phyloP scores from a whole-genome alignment of 768 basidiomycete species.

The Bullera alba region DNA sequence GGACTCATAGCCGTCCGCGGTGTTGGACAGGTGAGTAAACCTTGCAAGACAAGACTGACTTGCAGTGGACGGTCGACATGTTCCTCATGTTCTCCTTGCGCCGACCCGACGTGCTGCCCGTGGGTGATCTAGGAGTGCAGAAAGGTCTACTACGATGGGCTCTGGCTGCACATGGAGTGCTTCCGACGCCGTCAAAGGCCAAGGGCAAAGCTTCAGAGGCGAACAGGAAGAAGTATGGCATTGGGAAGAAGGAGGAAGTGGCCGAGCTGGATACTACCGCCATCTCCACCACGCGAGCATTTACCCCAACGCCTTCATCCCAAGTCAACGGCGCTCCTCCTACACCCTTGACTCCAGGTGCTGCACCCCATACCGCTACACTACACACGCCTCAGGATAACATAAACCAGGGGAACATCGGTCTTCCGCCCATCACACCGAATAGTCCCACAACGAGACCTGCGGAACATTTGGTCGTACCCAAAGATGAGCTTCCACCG shows the following conservation, averaged over 20 bases:
- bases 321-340: neutral
- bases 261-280: slow-evolving; percentile 4
- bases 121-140: slow-evolving; percentile 76
- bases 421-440: slow-evolving; percentile 14
- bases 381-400: slow-evolving; percentile 1
- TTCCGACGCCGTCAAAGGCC: slow-evolving; percentile 12
- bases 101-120: slow-evolving; percentile 71
- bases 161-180: slow-evolving; percentile 33
- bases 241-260: neutral
- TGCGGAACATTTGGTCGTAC: slow-evolving; percentile 8
- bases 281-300: neutral
- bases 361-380: neutral
- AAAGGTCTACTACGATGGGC: slow-evolving; percentile 46
- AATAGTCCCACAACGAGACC: slow-evolving; percentile 13
- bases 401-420: neutral
- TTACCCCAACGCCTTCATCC: slow-evolving; percentile 5
- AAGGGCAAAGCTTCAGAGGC: slow-evolving; percentile 7
- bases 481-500: slow-evolving; percentile 9
- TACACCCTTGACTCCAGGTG: slow-evolving; percentile 1
- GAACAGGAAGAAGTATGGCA: slow-evolving; percentile 6
- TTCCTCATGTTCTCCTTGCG: slow-evolving; percentile 82
- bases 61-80: slow-evolving; percentile 65
- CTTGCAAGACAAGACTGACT: neutral
- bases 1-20: slow-evolving; percentile 73
- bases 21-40: slow-evolving; percentile 53